Base-by-base conservation (phyloP, 495 filamentous ascomycete species). In the Penicillium pancosmium region DNA sequence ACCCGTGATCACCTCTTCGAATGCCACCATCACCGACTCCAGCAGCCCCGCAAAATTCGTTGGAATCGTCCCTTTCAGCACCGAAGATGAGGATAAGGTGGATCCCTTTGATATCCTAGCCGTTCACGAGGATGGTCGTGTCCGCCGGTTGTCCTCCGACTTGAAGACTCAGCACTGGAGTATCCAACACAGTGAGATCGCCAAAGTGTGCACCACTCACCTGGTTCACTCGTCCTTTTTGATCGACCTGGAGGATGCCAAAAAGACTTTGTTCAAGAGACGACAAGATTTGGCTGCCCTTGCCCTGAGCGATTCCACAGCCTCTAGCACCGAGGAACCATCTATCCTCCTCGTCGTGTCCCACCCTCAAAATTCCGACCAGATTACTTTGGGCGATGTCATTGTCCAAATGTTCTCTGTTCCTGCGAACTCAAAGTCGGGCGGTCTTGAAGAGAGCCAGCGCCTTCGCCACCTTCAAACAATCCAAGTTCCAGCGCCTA, bases 191-290 rank as follows among this genome's bases (percentile, higher is more conserved):
- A 73, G 68, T 52, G 74, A 77, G 61, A 65, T 75, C 35, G 62
- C 68, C 12, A 72, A 75, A 56, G 47, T 63, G 23, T 66, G 60
- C 57, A 62, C 70, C 18, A 68, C 63, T 16, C 68, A 73, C 50
- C 64, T 63, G 33, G 65, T 80, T 10, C 67, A 72, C 25, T 62
- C 73, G 4, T 75, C 73, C 62, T 80, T 80, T 46, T 62, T 78
- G 31, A 63, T 78, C 7, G 76, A 79, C 57, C 73, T 78, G n/a
- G 75, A 79, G 21, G 78, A 80, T 58, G 77, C 72, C 8, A 74
- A 71, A 55, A 78, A 74, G 55, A 60, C 69, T 18, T 55, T 79
- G 41, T 72, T 80, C 51, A 79, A 75, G 59, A 69, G 74, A 57
- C 60, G 78, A 48, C 76, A 77, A 40, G 78, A 80, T 34, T 64